phyloP scores from a whole-genome alignment of 1,139 yeast genomes.

The Yamadazyma kanchanaburiensis region DNA sequence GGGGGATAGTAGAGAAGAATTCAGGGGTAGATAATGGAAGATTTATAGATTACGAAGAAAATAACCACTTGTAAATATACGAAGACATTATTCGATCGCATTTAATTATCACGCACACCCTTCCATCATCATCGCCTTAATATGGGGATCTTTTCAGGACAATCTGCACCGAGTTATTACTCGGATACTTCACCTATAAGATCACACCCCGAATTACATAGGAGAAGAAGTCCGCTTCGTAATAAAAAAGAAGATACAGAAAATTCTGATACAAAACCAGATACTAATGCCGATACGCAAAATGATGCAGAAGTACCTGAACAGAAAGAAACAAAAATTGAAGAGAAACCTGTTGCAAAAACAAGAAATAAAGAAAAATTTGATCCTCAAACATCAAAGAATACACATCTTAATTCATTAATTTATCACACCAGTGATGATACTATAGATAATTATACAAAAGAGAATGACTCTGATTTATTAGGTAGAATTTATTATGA shows the following conservation, averaged over 20 bases:
- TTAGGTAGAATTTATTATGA: constrained; percentile 45
- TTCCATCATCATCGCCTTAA: too few species aligned
- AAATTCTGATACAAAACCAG: constrained; percentile 1
- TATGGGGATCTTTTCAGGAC: constrained; percentile 15
- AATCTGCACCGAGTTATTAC: constrained; percentile 8
- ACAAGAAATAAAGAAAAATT: constrained; percentile 13
- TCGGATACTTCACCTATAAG: constrained; percentile 8
- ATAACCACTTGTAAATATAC: background rate
- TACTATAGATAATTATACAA: constrained; percentile 37
- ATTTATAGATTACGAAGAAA: constrained; percentile 16
- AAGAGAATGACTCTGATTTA: constrained; percentile 39
- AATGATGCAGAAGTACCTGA: background rate
- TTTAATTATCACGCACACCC: too few species aligned
- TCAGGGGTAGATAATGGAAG: constrained; percentile 70
- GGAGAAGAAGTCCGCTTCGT: constrained; percentile 6
- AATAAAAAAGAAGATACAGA: constrained; percentile 1
- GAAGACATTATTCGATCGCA: too few species aligned
- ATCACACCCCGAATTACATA: constrained; percentile 15
- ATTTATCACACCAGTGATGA: constrained; percentile 41
- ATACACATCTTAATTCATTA: constrained; percentile 39
- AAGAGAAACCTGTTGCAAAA: constrained; percentile 12
- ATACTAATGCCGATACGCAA: background rate
- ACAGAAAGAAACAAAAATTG: constrained; percentile 6
- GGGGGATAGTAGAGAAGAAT: constrained; percentile 75
- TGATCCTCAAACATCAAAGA: constrained; percentile 34